A percentile compares a stretch with the other conserved stretches of the same genome.
phyloP scores from a whole-genome alignment of 805 yeast genomes.

The Saturnispora kantuleensis region DNA sequence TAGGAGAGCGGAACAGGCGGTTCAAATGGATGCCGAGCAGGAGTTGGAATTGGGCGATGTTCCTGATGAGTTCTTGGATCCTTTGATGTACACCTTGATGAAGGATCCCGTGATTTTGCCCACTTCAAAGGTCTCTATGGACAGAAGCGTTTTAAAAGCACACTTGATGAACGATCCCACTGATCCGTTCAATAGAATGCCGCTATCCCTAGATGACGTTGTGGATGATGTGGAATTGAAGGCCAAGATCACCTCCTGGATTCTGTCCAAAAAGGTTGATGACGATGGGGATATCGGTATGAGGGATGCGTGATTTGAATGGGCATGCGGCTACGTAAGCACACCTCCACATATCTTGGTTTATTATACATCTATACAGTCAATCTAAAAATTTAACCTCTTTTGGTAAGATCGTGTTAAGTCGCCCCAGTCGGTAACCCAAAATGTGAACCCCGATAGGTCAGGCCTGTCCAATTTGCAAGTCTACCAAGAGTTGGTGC shows the following conservation, averaged over 20 bases:
- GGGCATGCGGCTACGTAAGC: too few species aligned
- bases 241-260: slow-evolving; percentile 50
- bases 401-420: too few species aligned
- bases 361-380: too few species aligned
- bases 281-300: slow-evolving; percentile 20
- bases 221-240: slow-evolving; percentile 65
- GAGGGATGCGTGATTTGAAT: slow-evolving; percentile 6
- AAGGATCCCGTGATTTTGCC: slow-evolving; percentile 95
- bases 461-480: too few species aligned
- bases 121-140: slow-evolving; percentile 73
- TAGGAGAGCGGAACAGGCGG: slow-evolving; percentile 50
- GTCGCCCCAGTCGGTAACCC: too few species aligned
- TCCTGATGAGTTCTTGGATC: slow-evolving; percentile 96
- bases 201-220: slow-evolving; percentile 82
- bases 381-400: too few species aligned
- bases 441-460: too few species aligned
- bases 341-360: too few species aligned
- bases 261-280: slow-evolving; percentile 22
- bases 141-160: slow-evolving; percentile 83
- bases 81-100: slow-evolving; percentile 93
- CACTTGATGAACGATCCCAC: slow-evolving; percentile 91
- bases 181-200: slow-evolving; percentile 94
- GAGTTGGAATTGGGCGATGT: slow-evolving; percentile 85
- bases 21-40: slow-evolving; percentile 61
- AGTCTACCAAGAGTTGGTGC: too few species aligned